A percentile compares a stretch with the other conserved stretches of the same genome.
Evolutionary conservation across 2,329 filamentous ascomycete genomes (phyloP).

Genomic region (Helicocarpus griseus): DNA sequence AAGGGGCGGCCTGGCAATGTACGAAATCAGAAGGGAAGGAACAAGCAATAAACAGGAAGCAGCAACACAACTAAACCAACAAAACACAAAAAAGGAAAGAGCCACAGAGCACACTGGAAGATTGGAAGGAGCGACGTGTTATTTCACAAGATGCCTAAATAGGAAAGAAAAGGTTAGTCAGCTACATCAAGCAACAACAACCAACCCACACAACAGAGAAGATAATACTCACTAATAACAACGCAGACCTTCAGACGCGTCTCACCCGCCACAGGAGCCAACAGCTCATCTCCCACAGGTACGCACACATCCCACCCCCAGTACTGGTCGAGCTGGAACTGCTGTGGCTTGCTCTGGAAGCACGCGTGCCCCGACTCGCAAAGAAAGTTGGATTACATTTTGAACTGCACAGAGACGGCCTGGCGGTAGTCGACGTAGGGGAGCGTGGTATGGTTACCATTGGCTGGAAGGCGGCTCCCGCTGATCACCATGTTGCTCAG

Average conservation of each 20-base stretch:
- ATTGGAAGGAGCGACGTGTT: neutral
- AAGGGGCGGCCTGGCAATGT: too few relatives aligned
- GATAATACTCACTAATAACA: neutral
- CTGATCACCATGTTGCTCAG: too few relatives aligned
- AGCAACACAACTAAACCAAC: too few relatives aligned
- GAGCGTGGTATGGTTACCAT: neutral
- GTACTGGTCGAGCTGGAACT: neutral
- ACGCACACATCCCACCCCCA: constrained; percentile 2
- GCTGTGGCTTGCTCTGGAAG: constrained; percentile 1
- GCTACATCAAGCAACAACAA: neutral
- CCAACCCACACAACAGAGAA: too few relatives aligned
- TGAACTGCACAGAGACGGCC: neutral
- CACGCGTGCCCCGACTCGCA: neutral
- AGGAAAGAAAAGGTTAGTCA: neutral
- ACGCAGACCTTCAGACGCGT: neutral
- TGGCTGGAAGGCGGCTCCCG: too few relatives aligned
- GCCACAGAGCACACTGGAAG: too few relatives aligned
- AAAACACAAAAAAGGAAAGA: too few relatives aligned
- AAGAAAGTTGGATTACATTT: neutral
- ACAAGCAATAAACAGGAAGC: neutral
- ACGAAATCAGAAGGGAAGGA: neutral
- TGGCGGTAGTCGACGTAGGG: neutral
- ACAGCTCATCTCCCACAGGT: neutral
- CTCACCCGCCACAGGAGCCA: neutral
- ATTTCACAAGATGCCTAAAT: neutral